A percentile compares a stretch with the other conserved stretches of the same genome.
Evolutionary conservation across 371 early-diverging fungal species (phyloP).

Genomic region (Scutellospora calospora): DNA sequence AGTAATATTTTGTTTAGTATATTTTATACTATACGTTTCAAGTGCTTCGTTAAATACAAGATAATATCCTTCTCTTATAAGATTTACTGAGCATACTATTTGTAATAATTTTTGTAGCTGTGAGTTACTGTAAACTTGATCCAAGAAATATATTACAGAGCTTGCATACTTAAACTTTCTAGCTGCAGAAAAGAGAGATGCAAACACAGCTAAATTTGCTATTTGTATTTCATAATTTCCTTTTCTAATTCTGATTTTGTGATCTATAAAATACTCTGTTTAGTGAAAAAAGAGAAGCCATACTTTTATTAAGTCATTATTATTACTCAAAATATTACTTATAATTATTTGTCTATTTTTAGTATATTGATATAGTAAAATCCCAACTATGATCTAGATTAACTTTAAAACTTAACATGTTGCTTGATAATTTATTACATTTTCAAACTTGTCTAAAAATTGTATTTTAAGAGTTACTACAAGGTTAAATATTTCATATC

Average conservation of each 20-base stretch:
- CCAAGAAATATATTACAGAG: background rate
- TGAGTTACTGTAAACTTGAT: background rate
- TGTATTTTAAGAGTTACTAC: background rate
- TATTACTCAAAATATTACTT: background rate
- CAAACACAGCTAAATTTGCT: background rate
- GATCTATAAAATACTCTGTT: background rate
- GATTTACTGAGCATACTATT: background rate
- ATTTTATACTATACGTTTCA: background rate
- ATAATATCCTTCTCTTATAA: background rate
- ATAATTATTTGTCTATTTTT: background rate
- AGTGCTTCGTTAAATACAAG: background rate
- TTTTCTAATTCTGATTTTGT: background rate
- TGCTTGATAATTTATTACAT: background rate
- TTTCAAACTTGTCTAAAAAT: constrained; percentile 1
- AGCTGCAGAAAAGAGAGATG: background rate
- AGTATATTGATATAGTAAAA: background rate
- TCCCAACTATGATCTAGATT: background rate
- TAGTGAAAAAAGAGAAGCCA: background rate
- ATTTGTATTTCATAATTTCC: background rate
- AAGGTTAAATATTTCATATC: background rate
- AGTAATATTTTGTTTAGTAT: background rate
- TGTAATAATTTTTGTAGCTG: background rate
- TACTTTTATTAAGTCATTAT: background rate
- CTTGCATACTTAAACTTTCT: background rate
- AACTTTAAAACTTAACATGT: background rate